Evolutionary conservation across 1,284 basidiomycete genomes (phyloP), one percentile per base, ranked within the genome.

Genomic region (Moniliella sp.): DNA sequence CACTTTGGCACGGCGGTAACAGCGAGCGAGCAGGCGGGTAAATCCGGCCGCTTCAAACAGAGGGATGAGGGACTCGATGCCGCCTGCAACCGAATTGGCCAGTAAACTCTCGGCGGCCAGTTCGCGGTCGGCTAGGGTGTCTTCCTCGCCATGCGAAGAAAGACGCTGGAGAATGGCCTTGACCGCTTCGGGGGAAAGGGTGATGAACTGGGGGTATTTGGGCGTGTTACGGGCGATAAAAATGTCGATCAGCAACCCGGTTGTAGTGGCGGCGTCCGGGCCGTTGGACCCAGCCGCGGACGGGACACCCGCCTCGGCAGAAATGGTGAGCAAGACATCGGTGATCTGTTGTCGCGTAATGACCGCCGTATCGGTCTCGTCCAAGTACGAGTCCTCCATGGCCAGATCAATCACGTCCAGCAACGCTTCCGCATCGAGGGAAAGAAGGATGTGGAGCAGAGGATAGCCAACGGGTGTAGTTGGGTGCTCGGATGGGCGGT

Each of bases 191-290:
- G 71, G 73, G 0, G 73, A 62, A 23, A 86, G 67, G 36, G 70
- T 64, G 37, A 94, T 69, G 62, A 77, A 84, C 61, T 93, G 84
- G 0, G 78, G 75, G 61, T 94, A 99, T 63, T 94, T 97, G 0
- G 91, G 81, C 10, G 91, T 72, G 58, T 94, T 99, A 36, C 86
- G 76, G 1, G 91, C 81, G 36, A 94, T 71, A 61, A 99, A 99
- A 45, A 97, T 93, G 56, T 84, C 74, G 30, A 88, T 68, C 59
- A 97, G 81, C 2, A 78, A 81, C n/a, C n/a, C n/a, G n/a, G n/a
- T n/a, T n/a, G n/a, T n/a, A n/a, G n/a, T n/a, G n/a, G n/a, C n/a
- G n/a, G n/a, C n/a, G n/a, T n/a, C n/a, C n/a, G n/a, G n/a, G n/a
- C n/a, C n/a, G n/a, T n/a, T n/a, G n/a, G n/a, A n/a, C n/a, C n/a